Evolutionary conservation across 179 eudicot species (phyloP), one percentile per base, ranked within the genome.

Genomic region (Amaranthus tricolor): DNA sequence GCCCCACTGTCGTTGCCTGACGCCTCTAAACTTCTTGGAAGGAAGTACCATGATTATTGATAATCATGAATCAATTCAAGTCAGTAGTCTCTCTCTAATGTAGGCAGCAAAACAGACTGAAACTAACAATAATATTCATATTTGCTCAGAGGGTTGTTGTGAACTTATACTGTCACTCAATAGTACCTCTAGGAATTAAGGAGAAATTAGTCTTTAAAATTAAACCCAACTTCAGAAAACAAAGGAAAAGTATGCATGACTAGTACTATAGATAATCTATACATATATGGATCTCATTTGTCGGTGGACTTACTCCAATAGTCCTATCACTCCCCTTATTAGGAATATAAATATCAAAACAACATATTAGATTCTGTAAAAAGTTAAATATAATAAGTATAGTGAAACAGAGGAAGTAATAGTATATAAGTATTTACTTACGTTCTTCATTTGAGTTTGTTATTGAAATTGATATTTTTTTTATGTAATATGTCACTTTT

Each of bases 1-100:
- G 77, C 84, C 84, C 84, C 84, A 81, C 84, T 81, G 84, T 63
- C 84, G 84, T 54, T 81, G 84, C 81, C 84, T 78, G 84, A 81
- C 84, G 15, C 84, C 84, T 74, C 84, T 81, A 81, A 78, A 81
- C 74, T 81, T 81, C 76, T 74, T 81, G 3, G 84, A 51, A 10
- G 81, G 84, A 74, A 62, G 81, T 78, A 81, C 81, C 84, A 81
- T 81, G 60, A 65, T 71, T 62, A 61, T 58, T 6, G 4, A 6
- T 43, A 13, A 21, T 7, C 50, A 70, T 55, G 7, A 53, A 10
- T 48, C 31, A 24, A 24, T 24, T 24, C 1, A 24, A 24, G 31
- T 24, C 31, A 24, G 31, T 24, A 24, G 1, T 70, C 48, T 55
- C n/a, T 12, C 62, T 55, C 13, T 17, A 31, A 20, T 24, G 31